A percentile compares a stretch with the other conserved stretches of the same genome.
Evolutionary conservation across 2,329 filamentous ascomycete genomes (phyloP).

Genomic region (Elsinoe arachidis): DNA sequence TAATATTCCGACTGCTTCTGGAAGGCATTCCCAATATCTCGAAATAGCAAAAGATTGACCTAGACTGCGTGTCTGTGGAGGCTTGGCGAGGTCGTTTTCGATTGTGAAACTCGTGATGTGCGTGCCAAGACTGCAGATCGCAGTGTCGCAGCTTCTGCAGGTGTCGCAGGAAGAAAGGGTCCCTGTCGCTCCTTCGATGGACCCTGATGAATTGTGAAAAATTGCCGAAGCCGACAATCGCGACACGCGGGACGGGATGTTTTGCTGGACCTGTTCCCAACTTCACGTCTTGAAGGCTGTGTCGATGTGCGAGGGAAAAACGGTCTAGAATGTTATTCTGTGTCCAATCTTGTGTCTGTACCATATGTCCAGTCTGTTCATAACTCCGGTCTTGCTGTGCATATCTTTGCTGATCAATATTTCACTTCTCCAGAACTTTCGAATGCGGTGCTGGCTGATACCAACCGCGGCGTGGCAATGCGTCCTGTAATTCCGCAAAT

Average conservation of each 20-base stretch:
- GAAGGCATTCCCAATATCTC: background rate
- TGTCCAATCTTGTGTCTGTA: conserved; percentile 3
- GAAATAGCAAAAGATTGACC: background rate
- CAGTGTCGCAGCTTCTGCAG: background rate
- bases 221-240: background rate
- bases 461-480: conserved; percentile 2
- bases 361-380: background rate
- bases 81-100: background rate
- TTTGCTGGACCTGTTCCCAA: background rate
- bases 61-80: background rate
- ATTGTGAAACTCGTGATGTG: conserved; percentile 3
- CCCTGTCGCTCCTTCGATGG: background rate
- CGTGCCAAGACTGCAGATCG: background rate
- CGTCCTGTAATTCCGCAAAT: conserved; percentile 3
- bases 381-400: background rate
- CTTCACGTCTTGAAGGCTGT: background rate
- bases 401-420: background rate
- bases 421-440: background rate
- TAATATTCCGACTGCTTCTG: background rate
- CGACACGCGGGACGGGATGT: background rate
- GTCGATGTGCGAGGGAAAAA: background rate
- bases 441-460: background rate
- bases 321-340: conserved; percentile 5
- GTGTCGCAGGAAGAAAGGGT: background rate
- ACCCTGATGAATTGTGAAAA: background rate